These are phyloP conservation scores for Xylaria sp. DNA, from an alignment of 2,329 filamentous ascomycete species.

Conservation along the genomic window DNA sequence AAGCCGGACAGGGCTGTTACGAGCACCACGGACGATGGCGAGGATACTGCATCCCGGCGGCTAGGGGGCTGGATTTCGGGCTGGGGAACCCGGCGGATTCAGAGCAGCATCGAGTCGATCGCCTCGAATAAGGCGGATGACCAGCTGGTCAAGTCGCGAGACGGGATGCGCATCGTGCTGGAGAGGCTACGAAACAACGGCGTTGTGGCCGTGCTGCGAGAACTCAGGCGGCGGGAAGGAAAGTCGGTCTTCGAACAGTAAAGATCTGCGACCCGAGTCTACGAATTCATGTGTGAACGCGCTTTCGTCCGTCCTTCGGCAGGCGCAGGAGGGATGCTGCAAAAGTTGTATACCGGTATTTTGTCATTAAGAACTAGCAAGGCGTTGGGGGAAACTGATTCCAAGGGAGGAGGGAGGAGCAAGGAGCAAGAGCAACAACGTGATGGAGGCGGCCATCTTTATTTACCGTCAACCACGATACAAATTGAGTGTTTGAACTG, in stretches of 20 bases:
- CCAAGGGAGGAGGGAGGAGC: not conserved
- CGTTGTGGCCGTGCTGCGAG: slow-evolving; percentile 57
- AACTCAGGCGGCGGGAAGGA: slow-evolving; percentile 52
- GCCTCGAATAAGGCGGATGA: slow-evolving; percentile 77
- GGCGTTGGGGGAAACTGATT: slow-evolving; percentile 24
- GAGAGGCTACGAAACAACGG: slow-evolving; percentile 66
- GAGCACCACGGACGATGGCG: slow-evolving; percentile 46
- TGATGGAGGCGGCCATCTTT: slow-evolving; percentile 3
- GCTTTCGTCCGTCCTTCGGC: not conserved
- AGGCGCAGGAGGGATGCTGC: not conserved
- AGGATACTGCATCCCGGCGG: slow-evolving; percentile 37
- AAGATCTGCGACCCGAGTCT: not conserved
- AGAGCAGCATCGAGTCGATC: slow-evolving; percentile 78
- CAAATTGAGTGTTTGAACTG: not conserved
- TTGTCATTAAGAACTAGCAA: slow-evolving; percentile 24
- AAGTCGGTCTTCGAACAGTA: slow-evolving; percentile 39
- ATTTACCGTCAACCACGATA: slow-evolving; percentile 3
- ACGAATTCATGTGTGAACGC: not conserved
- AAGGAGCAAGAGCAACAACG: not conserved
- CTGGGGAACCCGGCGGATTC: slow-evolving; percentile 69
- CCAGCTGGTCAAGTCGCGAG: slow-evolving; percentile 77
- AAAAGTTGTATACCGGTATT: slow-evolving; percentile 13
- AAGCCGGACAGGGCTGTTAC: slow-evolving; percentile 54
- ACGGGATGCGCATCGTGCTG: slow-evolving; percentile 81
- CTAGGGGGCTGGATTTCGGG: slow-evolving; percentile 54